A percentile compares a stretch with the other conserved stretches of the same genome.
Evolutionary conservation across 371 early-diverging fungal species (phyloP).

Genomic region (Haplosporangium sp.): DNA sequence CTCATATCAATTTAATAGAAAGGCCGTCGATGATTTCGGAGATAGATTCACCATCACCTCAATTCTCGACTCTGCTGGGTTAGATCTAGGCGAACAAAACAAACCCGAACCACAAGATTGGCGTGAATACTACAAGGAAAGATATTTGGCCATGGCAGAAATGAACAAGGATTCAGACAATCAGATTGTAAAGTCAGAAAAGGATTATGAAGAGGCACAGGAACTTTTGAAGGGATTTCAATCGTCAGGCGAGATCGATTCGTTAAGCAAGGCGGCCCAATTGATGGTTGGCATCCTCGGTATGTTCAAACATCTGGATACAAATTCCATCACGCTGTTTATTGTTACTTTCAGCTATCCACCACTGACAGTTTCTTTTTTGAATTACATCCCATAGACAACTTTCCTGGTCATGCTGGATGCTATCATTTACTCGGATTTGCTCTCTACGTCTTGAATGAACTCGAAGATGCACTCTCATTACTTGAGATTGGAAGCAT

Average conservation of each 20-base stretch:
- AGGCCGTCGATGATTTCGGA: conserved; percentile 66
- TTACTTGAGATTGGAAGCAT: conserved; percentile 63
- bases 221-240: conserved; percentile 60
- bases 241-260: conserved; percentile 58
- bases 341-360: not conserved
- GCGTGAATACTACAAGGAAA: conserved; percentile 59
- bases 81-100: conserved; percentile 60
- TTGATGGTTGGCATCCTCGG: conserved; percentile 68
- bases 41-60: conserved; percentile 64
- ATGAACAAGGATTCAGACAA: conserved; percentile 54
- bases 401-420: conserved; percentile 67
- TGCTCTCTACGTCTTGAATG: conserved; percentile 63
- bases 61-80: conserved; percentile 60
- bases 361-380: not conserved
- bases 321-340: too few species aligned
- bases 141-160: conserved; percentile 47
- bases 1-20: conserved; percentile 43
- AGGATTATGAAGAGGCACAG: conserved; percentile 61
- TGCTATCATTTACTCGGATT: conserved; percentile 69
- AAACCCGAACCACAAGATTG: conserved; percentile 62
- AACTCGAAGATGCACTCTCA: conserved; percentile 62
- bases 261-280: conserved; percentile 61
- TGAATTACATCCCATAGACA: conserved; percentile 40
- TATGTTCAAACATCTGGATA: conserved; percentile 23
- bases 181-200: conserved; percentile 58